Evolutionary conservation across 2,329 filamentous ascomycete genomes (phyloP).

Genomic region (Pseudogymnoascus sp.): DNA sequence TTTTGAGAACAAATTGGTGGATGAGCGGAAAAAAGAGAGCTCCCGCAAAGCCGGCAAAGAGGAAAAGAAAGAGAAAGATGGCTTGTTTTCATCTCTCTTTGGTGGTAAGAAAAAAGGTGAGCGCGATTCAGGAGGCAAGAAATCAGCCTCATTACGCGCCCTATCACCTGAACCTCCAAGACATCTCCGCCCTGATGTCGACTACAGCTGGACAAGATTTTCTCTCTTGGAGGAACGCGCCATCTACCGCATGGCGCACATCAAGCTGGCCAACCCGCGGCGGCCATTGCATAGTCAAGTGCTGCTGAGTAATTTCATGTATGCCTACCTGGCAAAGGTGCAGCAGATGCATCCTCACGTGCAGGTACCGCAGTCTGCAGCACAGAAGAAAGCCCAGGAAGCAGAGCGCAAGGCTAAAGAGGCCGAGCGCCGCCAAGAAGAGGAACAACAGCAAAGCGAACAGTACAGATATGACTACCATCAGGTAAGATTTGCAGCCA

Average conservation of each 20-base stretch:
- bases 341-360: conserved; percentile 98
- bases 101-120: conserved; percentile 82
- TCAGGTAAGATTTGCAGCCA: conserved; percentile 20
- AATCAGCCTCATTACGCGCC: conserved; percentile 60
- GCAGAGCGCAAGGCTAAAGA: conserved; percentile 42
- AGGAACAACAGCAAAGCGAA: conserved; percentile 23
- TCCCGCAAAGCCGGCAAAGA: conserved; percentile 61
- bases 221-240: conserved; percentile 91
- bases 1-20: conserved; percentile 62
- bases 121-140: conserved; percentile 65
- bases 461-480: conserved; percentile 31
- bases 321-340: conserved; percentile 95
- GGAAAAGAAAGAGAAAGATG: conserved; percentile 84
- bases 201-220: conserved; percentile 94
- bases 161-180: conserved; percentile 75
- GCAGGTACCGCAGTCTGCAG: conserved; percentile 71
- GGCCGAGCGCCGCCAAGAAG: conserved; percentile 28
- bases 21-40: conserved; percentile 75
- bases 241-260: conserved; percentile 97
- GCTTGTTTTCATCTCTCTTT: conserved; percentile 90
- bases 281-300: conserved; percentile 90
- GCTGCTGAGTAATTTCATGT: conserved; percentile 98
- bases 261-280: conserved; percentile 95
- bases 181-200: conserved; percentile 73
- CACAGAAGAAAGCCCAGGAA: conserved; percentile 59